phyloP scores from a whole-genome alignment of 1,139 yeast genomes.

The Candida sp. region DNA sequence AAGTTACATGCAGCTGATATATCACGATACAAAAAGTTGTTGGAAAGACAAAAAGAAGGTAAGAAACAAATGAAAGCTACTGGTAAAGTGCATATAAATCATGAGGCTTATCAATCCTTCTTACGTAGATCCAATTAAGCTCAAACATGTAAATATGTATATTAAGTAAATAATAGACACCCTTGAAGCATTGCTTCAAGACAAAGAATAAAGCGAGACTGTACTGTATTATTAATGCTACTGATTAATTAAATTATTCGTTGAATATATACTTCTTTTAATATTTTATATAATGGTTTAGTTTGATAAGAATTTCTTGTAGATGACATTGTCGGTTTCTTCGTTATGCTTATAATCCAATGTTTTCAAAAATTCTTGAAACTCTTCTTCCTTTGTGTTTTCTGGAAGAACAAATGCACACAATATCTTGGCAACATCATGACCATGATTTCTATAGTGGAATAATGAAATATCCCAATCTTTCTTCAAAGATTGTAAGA shows the following conservation, averaged over 20 bases:
- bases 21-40: constrained; percentile 81
- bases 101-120: constrained; percentile 82
- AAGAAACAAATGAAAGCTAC: constrained; percentile 79
- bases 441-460: constrained; percentile 96
- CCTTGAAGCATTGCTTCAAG: neutral
- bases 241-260: too few species aligned
- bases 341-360: constrained; percentile 78
- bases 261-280: too few species aligned
- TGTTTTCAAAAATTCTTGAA: constrained; percentile 63
- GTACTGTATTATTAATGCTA: too few species aligned
- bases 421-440: constrained; percentile 87
- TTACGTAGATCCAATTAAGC: constrained; percentile 29
- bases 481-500: constrained; percentile 65
- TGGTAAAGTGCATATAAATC: constrained; percentile 76
- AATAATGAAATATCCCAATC: constrained; percentile 92
- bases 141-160: constrained; percentile 6
- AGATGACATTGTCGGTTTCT: constrained; percentile 82
- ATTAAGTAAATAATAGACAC: neutral
- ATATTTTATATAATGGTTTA: constrained; percentile 1
- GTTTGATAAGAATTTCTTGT: constrained; percentile 61
- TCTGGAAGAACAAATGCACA: constrained; percentile 89
- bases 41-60: constrained; percentile 91
- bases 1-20: constrained; percentile 93
- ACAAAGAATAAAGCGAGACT: neutral
- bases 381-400: constrained; percentile 55